Evolutionary conservation across 345 rosid species (phyloP).

Genomic region (Clarkia xantiana): DNA sequence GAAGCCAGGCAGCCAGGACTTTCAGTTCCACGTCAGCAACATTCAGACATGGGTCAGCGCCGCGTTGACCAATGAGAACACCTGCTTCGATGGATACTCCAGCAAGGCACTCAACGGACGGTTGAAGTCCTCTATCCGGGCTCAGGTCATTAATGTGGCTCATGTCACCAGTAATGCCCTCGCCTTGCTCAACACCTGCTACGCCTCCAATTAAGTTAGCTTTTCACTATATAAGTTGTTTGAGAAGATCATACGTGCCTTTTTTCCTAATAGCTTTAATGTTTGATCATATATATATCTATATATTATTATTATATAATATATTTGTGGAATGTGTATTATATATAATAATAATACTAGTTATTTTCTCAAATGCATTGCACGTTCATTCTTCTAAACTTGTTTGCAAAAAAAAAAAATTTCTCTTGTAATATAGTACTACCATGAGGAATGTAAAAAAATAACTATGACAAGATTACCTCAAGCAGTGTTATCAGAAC

Average conservation of each 20-base stretch:
- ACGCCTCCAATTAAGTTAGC: conserved; percentile 8
- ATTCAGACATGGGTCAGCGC: conserved; percentile 92
- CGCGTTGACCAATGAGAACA: conserved; percentile 69
- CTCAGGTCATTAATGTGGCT: conserved; percentile 35
- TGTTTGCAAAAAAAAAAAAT: no score
- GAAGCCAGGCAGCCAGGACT: conserved; percentile 28
- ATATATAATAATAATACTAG: no score
- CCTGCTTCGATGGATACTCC: conserved; percentile 72
- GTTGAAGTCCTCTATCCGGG: conserved; percentile 45
- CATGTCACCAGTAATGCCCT: conserved; percentile 12
- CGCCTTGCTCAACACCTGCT: conserved; percentile 9
- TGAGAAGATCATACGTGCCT: no score
- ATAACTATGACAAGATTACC: no score
- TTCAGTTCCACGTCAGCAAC: conserved; percentile 62
- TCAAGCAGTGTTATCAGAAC: no score
- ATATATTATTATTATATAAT: no score
- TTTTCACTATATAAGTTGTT: not conserved
- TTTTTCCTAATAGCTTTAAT: no score
- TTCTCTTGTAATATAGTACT: no score
- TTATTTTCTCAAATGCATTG: not conserved
- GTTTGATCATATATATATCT: no score
- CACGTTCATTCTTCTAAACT: no score
- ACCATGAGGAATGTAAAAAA: no score
- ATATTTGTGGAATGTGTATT: no score
- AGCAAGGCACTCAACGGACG: conserved; percentile 51